These are phyloP conservation scores for Chalara sp. DNA, from an alignment of 2,329 filamentous ascomycete genomes.

Conservation along the genomic window DNA sequence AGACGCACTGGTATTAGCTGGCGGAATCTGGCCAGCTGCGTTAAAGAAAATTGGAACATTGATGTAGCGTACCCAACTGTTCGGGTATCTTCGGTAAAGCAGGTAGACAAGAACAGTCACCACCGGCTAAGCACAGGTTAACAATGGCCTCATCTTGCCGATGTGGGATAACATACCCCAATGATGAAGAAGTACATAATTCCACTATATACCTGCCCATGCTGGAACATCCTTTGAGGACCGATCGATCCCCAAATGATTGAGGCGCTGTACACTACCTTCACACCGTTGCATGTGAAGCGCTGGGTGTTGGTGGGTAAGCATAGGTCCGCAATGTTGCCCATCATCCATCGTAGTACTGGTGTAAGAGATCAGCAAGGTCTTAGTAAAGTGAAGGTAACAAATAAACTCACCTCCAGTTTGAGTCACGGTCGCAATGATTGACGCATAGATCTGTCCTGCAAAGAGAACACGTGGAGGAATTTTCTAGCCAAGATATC, in stretches of 20 bases:
- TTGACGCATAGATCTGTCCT: slow-evolving; percentile 58
- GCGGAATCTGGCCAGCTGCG: slow-evolving; percentile 36
- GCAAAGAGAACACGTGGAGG: slow-evolving; percentile 62
- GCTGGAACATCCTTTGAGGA: slow-evolving; percentile 61
- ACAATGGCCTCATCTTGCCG: not conserved
- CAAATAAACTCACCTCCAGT: not conserved
- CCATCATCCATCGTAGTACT: slow-evolving; percentile 56
- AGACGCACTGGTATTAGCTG: slow-evolving; percentile 34
- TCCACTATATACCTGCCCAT: slow-evolving; percentile 51
- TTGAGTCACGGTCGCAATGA: slow-evolving; percentile 26
- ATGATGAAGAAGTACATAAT: slow-evolving; percentile 69
- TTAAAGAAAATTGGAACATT: slow-evolving; percentile 8
- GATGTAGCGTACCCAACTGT: slow-evolving; percentile 44
- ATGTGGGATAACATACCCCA: slow-evolving; percentile 31
- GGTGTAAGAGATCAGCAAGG: slow-evolving; percentile 60
- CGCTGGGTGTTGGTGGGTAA: slow-evolving; percentile 36
- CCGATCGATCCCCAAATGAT: slow-evolving; percentile 70
- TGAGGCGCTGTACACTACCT: slow-evolving; percentile 52
- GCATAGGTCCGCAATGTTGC: slow-evolving; percentile 59
- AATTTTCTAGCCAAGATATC: slow-evolving; percentile 35
- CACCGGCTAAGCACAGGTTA: slow-evolving; percentile 31
- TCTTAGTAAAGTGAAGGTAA: slow-evolving; percentile 25
- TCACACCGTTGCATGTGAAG: slow-evolving; percentile 41
- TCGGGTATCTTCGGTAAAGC: slow-evolving; percentile 49
- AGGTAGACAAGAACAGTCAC: slow-evolving; percentile 54